These are phyloP conservation scores for Gossypium bickii DNA, from an alignment of 345 rosid species.

Conservation along the genomic window DNA sequence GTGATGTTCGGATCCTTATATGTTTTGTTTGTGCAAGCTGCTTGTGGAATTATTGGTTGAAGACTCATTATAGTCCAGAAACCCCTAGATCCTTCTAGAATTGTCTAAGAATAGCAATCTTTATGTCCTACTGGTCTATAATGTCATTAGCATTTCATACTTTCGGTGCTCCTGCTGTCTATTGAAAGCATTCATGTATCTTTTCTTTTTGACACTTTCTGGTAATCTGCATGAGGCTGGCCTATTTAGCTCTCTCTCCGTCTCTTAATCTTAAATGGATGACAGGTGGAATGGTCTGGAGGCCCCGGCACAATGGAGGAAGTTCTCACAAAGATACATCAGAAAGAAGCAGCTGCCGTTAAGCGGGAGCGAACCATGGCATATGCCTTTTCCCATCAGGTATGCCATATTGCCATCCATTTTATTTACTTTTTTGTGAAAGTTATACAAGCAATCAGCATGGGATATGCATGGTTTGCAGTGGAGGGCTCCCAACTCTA, in stretches of 20 bases:
- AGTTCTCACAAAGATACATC: constrained; percentile 63
- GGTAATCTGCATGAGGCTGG: background rate
- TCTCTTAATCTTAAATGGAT: constrained; percentile 13
- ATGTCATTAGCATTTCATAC: background rate
- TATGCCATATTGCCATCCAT: constrained; percentile 16
- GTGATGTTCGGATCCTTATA: background rate
- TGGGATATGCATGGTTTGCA: constrained; percentile 25
- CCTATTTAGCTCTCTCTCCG: background rate
- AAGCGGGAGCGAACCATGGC: constrained; percentile 94
- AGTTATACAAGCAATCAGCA: background rate
- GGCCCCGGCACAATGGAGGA: constrained; percentile 75
- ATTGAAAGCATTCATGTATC: too few relatives aligned
- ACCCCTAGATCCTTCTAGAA: too few relatives aligned
- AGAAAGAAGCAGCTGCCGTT: constrained; percentile 82
- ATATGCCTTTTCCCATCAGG: constrained; percentile 97
- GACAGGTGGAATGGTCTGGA: constrained; percentile 91
- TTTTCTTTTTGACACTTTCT: background rate
- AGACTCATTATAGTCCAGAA: background rate
- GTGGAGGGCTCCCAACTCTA: constrained; percentile 76
- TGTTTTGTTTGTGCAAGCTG: background rate
- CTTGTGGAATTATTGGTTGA: background rate
- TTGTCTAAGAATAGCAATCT: background rate
- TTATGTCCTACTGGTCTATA: background rate
- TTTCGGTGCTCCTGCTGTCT: background rate
- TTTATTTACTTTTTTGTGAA: background rate